A percentile compares a stretch with the other conserved stretches of the same genome.
Evolutionary conservation across 2,329 filamentous ascomycete genomes (phyloP).

Genomic region (Botryotinia narcissicola): DNA sequence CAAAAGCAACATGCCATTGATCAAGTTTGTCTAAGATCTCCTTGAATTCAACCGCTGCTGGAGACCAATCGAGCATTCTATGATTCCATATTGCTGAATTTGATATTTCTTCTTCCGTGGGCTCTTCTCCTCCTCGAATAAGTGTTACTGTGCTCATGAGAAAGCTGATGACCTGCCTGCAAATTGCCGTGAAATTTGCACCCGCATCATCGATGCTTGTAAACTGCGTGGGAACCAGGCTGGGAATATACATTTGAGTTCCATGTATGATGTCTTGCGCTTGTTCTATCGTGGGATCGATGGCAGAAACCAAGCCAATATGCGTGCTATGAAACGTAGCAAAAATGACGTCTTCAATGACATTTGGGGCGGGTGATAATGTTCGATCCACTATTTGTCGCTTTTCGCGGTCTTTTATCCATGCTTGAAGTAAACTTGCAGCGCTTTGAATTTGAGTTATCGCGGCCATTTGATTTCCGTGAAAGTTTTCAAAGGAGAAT

Average conservation of each 20-base stretch:
- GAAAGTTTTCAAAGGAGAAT: slow-evolving; percentile 17
- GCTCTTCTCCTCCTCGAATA: background rate
- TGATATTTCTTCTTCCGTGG: background rate
- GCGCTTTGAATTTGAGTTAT: slow-evolving; percentile 13
- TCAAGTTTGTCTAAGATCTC: slow-evolving; percentile 10
- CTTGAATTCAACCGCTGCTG: background rate
- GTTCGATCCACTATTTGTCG: slow-evolving; percentile 5
- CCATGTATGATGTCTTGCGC: slow-evolving; percentile 4
- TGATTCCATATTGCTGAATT: slow-evolving; percentile 13
- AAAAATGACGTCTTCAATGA: slow-evolving; percentile 15
- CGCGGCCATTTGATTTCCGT: slow-evolving; percentile 7
- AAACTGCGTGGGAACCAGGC: background rate
- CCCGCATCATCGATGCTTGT: background rate
- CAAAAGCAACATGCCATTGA: slow-evolving; percentile 10
- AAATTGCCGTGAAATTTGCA: background rate
- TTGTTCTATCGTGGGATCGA: slow-evolving; percentile 7
- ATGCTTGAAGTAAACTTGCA: slow-evolving; percentile 10
- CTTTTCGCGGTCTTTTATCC: slow-evolving; percentile 14
- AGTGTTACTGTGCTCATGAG: slow-evolving; percentile 5
- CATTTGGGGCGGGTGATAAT: slow-evolving; percentile 14
- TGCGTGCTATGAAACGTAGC: slow-evolving; percentile 17
- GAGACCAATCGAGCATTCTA: background rate
- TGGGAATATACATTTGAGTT: slow-evolving; percentile 16
- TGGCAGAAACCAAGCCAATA: background rate
- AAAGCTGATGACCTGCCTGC: background rate